Percentiles rank a stretch among this genome's conserved stretches.
These are phyloP conservation scores for Leishmania major DNA, from an alignment of 208 protist species.

Conservation along the genomic window DNA sequence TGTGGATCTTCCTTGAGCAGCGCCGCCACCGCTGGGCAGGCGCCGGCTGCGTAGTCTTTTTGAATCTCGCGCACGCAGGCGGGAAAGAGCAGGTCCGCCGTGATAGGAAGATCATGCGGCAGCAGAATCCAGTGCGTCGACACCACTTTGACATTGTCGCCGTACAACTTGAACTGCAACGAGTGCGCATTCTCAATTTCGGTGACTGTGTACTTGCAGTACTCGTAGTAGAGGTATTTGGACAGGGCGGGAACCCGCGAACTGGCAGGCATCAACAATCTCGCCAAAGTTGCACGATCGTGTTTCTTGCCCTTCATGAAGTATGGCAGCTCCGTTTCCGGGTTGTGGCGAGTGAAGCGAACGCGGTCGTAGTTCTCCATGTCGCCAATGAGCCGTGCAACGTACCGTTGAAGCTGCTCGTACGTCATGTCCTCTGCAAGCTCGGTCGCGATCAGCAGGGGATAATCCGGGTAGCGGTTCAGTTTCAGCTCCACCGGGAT, in stretches of 20 bases:
- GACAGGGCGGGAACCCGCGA: slow-evolving; percentile 43
- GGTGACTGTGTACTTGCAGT: slow-evolving; percentile 87
- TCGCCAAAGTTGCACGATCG: slow-evolving; percentile 65
- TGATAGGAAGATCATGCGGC: slow-evolving; percentile 67
- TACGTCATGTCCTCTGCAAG: slow-evolving; percentile 87
- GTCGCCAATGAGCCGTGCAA: slow-evolving; percentile 71
- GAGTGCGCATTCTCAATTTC: slow-evolving; percentile 83
- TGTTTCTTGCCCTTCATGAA: slow-evolving; percentile 87
- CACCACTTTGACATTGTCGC: slow-evolving; percentile 62
- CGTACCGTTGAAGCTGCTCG: slow-evolving; percentile 89
- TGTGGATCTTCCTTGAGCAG: slow-evolving; percentile 20
- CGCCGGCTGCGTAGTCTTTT: slow-evolving; percentile 31
- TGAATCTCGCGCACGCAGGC: slow-evolving; percentile 71
- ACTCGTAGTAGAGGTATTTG: slow-evolving; percentile 85
- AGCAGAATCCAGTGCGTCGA: slow-evolving; percentile 87
- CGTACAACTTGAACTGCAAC: slow-evolving; percentile 89
- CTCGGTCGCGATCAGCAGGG: slow-evolving; percentile 65
- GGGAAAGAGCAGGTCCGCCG: slow-evolving; percentile 61
- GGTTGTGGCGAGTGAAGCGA: slow-evolving; percentile 88
- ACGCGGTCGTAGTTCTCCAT: slow-evolving; percentile 77
- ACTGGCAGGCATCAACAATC: slow-evolving; percentile 73
- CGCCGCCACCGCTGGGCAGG: slow-evolving; percentile 11
- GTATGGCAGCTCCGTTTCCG: slow-evolving; percentile 82
- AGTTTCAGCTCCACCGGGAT: slow-evolving; percentile 81
- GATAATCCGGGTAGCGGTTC: slow-evolving; percentile 68